Percentiles rank a stretch among this genome's conserved stretches.
phyloP scores from a whole-genome alignment of 257 asterid genomes.

The Scutellaria minor region DNA sequence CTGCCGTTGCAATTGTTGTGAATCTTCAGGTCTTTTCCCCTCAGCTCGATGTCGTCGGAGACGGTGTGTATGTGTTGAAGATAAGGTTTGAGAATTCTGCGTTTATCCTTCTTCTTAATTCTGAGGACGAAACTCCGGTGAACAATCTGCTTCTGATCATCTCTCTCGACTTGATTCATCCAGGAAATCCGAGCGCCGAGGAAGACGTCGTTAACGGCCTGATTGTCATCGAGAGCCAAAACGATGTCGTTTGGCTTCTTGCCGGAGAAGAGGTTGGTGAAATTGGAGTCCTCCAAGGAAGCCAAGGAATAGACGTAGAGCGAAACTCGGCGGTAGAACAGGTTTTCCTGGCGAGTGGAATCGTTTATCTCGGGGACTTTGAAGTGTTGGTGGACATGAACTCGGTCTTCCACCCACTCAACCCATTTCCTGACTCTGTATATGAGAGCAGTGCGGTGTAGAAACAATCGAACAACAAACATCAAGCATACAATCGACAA shows the following conservation, averaged over 20 bases:
- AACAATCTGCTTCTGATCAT: slow-evolving; percentile 33
- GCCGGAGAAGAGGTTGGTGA: slow-evolving; percentile 62
- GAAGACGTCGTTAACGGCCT: slow-evolving; percentile 52
- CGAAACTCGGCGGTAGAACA: slow-evolving; percentile 53
- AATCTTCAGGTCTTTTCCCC: slow-evolving; percentile 48
- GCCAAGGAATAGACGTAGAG: slow-evolving; percentile 58
- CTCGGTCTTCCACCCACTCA: slow-evolving; percentile 59
- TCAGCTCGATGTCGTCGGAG: slow-evolving; percentile 57
- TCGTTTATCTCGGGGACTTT: slow-evolving; percentile 66
- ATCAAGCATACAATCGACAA: slow-evolving; percentile 29
- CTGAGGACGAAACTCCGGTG: slow-evolving; percentile 49
- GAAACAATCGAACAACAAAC: slow-evolving; percentile 51
- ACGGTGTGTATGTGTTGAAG: slow-evolving; percentile 63
- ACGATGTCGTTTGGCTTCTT: slow-evolving; percentile 56
- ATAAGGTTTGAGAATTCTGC: slow-evolving; percentile 64
- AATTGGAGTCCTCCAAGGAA: slow-evolving; percentile 66
- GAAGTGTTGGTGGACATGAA: slow-evolving; percentile 71
- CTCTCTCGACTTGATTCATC: slow-evolving; percentile 42
- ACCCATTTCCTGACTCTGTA: slow-evolving; percentile 50
- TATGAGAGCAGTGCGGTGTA: slow-evolving; percentile 74
- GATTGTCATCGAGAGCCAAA: slow-evolving; percentile 52
- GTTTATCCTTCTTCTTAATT: slow-evolving; percentile 58
- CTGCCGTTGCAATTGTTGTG: slow-evolving; percentile 42
- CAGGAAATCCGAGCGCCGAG: slow-evolving; percentile 67
- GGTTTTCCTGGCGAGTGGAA: slow-evolving; percentile 57